Evolutionary conservation across 805 yeast species (phyloP).

Genomic region (Candida arabinofermentans): DNA sequence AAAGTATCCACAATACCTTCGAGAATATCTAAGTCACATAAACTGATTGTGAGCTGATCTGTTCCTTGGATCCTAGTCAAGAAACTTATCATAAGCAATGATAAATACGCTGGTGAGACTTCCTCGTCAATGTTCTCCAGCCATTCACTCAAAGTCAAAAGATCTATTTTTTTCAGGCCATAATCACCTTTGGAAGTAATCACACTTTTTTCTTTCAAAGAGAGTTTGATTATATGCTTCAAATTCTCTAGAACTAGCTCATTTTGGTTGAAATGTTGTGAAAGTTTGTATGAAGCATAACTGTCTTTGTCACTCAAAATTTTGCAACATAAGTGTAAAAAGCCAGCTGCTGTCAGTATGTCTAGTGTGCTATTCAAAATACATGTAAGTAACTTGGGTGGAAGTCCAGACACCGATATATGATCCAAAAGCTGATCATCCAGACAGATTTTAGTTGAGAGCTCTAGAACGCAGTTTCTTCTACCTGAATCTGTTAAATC

Average conservation of each 20-base stretch:
- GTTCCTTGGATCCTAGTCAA: conserved; percentile 1
- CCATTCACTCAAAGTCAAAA: conserved; percentile 15
- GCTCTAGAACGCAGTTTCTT: conserved; percentile 23
- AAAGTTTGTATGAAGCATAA: conserved; percentile 1
- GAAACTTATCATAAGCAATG: conserved; percentile 4
- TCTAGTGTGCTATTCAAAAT: conserved; percentile 7
- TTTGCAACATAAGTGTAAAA: conserved; percentile 4
- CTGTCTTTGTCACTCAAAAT: conserved; percentile 2
- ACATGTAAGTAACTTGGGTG: conserved; percentile 3
- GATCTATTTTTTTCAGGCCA: conserved; percentile 10
- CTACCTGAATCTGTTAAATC: conserved; percentile 14
- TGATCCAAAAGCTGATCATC: conserved; percentile 17
- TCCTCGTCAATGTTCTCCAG: conserved; percentile 3
- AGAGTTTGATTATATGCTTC: neutral
- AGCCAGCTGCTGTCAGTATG: conserved; percentile 1
- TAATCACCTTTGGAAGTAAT: neutral
- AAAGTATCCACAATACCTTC: conserved; percentile 2
- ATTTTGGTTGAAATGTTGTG: neutral
- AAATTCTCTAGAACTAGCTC: neutral
- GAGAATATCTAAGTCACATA: conserved; percentile 3
- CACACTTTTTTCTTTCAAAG: neutral
- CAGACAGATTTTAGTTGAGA: conserved; percentile 20
- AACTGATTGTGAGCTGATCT: neutral
- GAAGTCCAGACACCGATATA: conserved; percentile 13
- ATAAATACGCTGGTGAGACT: conserved; percentile 5